Conservation (phyloP, 306 rosid genomes). For the Dalbergia cultrata region DNA sequence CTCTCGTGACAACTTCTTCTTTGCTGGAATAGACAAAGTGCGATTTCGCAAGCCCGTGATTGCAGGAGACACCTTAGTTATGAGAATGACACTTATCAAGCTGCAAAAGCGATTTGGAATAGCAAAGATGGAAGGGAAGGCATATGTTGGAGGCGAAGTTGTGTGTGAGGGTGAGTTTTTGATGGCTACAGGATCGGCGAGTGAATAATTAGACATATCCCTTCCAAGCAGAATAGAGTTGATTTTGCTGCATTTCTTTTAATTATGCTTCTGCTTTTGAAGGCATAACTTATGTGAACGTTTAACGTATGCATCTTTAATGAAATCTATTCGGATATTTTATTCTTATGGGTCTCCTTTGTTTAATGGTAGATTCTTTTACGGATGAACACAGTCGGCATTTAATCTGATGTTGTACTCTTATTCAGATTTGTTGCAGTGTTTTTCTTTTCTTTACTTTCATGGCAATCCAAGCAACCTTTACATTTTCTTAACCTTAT, state of each 20-base stretch:
- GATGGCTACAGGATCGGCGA: slow-evolving; percentile 78
- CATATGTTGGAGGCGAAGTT: slow-evolving; percentile 91
- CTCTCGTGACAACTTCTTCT: slow-evolving; percentile 84
- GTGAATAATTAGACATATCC: slow-evolving; percentile 40
- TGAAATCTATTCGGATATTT: slow-evolving; percentile 26
- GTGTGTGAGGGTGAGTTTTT: slow-evolving; percentile 93
- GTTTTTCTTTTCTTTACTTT: background rate
- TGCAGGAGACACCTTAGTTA: slow-evolving; percentile 93
- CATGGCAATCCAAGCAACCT: slow-evolving; percentile 23
- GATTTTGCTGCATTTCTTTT: slow-evolving; percentile 37
- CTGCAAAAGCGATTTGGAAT: slow-evolving; percentile 88
- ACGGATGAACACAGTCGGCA: background rate
- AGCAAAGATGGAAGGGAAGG: slow-evolving; percentile 96
- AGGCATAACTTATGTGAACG: slow-evolving; percentile 24
- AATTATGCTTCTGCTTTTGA: slow-evolving; percentile 26
- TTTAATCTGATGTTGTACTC: background rate
- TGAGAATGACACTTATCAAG: slow-evolving; percentile 91
- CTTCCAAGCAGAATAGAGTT: slow-evolving; percentile 25
- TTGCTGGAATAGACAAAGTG: slow-evolving; percentile 93
- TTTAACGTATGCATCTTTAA: slow-evolving; percentile 25
- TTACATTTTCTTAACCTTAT: background rate
- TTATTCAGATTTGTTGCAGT: background rate
- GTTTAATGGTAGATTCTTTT: background rate
- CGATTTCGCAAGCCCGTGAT: slow-evolving; percentile 89
- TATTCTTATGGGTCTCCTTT: slow-evolving; percentile 16